Evolutionary conservation across 345 rosid genomes (phyloP).

Genomic region (Eucalyptus sideroxylon): DNA sequence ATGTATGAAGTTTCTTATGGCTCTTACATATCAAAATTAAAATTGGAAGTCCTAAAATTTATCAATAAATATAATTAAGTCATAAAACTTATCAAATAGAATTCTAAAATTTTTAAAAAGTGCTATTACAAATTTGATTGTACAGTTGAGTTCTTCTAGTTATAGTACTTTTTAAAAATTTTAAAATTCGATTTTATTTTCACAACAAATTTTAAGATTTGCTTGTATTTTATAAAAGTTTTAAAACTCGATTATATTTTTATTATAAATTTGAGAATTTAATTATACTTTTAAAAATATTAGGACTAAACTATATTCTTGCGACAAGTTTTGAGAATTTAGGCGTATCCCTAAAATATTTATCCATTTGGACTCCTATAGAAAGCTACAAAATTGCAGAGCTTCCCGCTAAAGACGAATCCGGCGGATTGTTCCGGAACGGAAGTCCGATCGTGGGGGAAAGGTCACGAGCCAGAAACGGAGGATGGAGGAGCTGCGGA

Average conservation of each 20-base stretch:
- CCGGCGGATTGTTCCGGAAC: not conserved
- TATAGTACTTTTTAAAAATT: rapidly evolving
- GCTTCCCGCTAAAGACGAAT: not conserved
- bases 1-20: too few relatives aligned
- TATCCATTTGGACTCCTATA: not conserved
- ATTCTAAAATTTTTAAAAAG: rapidly evolving
- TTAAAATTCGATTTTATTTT: rapidly evolving
- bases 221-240: rapidly evolving
- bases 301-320: too few relatives aligned
- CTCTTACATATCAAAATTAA: too few relatives aligned
- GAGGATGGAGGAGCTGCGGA: constrained; percentile 64
- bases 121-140: rapidly evolving
- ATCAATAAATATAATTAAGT: not conserved
- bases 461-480: not conserved
- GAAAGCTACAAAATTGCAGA: not conserved
- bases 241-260: too few relatives aligned
- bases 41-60: too few relatives aligned
- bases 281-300: not conserved
- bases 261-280: too few relatives aligned
- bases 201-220: rapidly evolving
- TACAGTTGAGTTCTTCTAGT: rapidly evolving
- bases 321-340: too few relatives aligned
- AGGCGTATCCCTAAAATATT: too few relatives aligned
- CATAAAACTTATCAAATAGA: rapidly evolving
- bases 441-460: not conserved